Base-by-base conservation (phyloP, 1,284 basidiomycete genomes). In the Trametes hirsuta region DNA sequence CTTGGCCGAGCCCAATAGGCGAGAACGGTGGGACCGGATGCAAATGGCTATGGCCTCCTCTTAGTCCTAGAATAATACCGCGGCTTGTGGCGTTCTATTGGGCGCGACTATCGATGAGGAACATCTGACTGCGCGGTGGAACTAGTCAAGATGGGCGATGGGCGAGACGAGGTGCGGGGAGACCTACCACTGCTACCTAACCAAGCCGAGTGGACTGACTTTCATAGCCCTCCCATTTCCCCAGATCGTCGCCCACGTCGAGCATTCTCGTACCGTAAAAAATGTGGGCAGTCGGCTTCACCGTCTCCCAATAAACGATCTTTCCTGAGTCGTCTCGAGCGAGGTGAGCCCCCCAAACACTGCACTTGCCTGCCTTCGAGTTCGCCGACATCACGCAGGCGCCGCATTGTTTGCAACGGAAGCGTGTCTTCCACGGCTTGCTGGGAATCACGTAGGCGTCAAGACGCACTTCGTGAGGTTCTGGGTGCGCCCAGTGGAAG, bases 211-310 rank as follows among this genome's bases (percentile, higher is more conserved):
- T 65, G 34, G 84, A 86, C 51, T 68, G 64, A 11, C 70, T 74
- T 62, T 82, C 79, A 68, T 88, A 88, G 14, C 86, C 86, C 48
- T 80, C 77, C 86, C 85, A 88, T 67, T 88, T 89, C 24, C 75
- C 77, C 59, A 88, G 61, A 4, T 65, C 75, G 64, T 88, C 87
- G 8, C 75, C 57, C 11, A 87, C 70, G 55, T 86, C 84, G 53
- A 87, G 61, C 75, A 87, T 71, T 21, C 84, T 75, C 18, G 86
- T 88, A 6, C 73, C 84, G 63, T 88, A 88, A 71, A 88, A 88
- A 10, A 84, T 83, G 69, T 88, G 87, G 10, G 78, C 80, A 0
- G 81, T 86, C 0, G 87, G 86, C 65, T 79, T 81, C 46, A 86
- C 71, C 10, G 68, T 62, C 1, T 84, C 82, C 82, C 82, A 84